Percentiles rank a stretch among this genome's conserved stretches.
phyloP scores from a whole-genome alignment of 768 basidiomycete genomes.

The Boletus pseudopeckii region DNA sequence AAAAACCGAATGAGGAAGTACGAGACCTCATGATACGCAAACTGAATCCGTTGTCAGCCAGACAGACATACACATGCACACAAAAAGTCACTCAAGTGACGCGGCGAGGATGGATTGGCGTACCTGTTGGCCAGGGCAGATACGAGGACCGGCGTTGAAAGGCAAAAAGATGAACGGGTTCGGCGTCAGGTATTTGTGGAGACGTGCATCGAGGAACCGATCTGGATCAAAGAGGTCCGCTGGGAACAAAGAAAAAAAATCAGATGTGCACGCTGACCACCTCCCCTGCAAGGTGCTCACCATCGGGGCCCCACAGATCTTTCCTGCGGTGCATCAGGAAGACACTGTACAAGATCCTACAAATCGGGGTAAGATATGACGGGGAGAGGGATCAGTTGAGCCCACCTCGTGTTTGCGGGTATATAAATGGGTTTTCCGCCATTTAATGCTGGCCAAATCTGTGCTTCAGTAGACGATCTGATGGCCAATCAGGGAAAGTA shows the following conservation, averaged over 20 bases:
- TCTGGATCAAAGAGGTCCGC: conserved; percentile 62
- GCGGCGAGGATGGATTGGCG: no score
- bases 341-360: conserved; percentile 30
- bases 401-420: conserved; percentile 31
- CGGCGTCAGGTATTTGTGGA: conserved; percentile 49
- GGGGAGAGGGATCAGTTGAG: background rate
- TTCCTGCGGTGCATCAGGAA: conserved; percentile 57
- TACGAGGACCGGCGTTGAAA: conserved; percentile 40
- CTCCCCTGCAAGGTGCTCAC: conserved; percentile 26
- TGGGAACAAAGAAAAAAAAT: conserved; percentile 15
- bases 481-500: background rate
- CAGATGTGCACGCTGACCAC: background rate
- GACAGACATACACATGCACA: no score
- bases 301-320: conserved; percentile 69
- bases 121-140: conserved; percentile 39
- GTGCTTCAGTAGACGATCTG: conserved; percentile 7
- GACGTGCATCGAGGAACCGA: conserved; percentile 59
- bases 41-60: conserved; percentile 27
- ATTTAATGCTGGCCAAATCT: conserved; percentile 22
- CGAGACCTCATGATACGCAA: conserved; percentile 55
- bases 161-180: conserved; percentile 52
- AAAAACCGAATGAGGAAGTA: conserved; percentile 52
- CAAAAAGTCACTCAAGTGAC: no score
- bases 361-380: background rate
- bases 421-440: conserved; percentile 31